Evolutionary conservation across 2,329 filamentous ascomycete genomes (phyloP).

Genomic region (Dactylellina drechsleri): DNA sequence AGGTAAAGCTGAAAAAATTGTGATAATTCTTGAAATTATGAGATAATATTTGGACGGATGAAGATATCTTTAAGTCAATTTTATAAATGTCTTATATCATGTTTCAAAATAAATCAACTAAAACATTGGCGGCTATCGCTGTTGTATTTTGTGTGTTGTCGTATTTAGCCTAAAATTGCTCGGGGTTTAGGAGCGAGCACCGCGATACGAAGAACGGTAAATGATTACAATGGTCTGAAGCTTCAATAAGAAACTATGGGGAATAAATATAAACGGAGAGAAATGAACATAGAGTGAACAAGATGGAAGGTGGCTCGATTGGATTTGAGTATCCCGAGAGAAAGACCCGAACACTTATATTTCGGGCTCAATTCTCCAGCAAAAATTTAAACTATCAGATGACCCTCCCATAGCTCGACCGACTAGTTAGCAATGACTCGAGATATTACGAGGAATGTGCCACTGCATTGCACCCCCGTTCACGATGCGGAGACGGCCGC

Average conservation of each 20-base stretch:
- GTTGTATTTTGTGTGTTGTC: constrained; percentile 2
- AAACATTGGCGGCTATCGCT: not conserved
- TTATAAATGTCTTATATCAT: not conserved
- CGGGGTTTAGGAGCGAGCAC: too few relatives aligned
- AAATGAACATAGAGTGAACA: constrained; percentile 3
- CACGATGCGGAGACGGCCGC: constrained; percentile 23
- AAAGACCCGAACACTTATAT: constrained; percentile 25
- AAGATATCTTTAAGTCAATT: too few relatives aligned
- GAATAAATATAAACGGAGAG: not conserved
- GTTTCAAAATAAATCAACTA: constrained; percentile 1
- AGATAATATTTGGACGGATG: too few relatives aligned
- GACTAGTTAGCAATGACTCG: constrained; percentile 12
- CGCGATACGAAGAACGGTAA: not conserved
- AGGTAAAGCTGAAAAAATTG: not conserved
- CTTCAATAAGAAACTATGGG: not conserved
- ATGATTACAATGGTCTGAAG: not conserved
- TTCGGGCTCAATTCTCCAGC: not conserved
- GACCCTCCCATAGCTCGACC: constrained; percentile 15
- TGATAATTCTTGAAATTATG: too few relatives aligned
- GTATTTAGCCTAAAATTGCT: not conserved
- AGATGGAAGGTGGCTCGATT: not conserved
- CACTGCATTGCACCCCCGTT: constrained; percentile 26
- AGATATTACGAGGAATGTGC: constrained; percentile 17
- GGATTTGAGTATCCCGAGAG: constrained; percentile 13
- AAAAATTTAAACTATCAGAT: constrained; percentile 5